Evolutionary conservation across 2,329 filamentous ascomycete genomes (phyloP).

Genomic region (Cladosporium austrohemisphaericum): DNA sequence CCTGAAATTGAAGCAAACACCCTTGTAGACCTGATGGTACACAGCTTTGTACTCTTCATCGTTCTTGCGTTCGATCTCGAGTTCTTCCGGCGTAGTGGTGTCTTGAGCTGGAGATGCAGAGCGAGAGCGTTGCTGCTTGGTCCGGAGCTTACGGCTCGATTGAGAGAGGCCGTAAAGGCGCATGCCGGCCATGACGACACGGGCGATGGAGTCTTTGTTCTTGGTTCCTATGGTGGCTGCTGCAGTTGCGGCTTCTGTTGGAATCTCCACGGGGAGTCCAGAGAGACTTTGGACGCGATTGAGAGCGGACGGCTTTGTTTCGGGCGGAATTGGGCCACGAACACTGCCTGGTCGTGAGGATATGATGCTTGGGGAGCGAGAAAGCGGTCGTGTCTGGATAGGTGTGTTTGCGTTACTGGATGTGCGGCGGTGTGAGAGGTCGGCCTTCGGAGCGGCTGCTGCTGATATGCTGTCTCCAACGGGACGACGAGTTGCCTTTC

Average conservation of each 20-base stretch:
- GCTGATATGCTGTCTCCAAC: conserved; percentile 44
- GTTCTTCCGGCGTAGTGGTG: conserved; percentile 20
- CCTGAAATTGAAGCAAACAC: conserved; percentile 46
- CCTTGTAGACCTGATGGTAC: conserved; percentile 51
- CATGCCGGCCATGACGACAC: conserved; percentile 53
- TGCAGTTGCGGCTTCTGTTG: not conserved
- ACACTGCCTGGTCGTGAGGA: conserved; percentile 22
- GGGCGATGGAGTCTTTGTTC: conserved; percentile 49
- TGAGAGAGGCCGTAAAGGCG: conserved; percentile 49
- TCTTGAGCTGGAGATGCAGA: conserved; percentile 20
- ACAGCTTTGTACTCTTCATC: conserved; percentile 52
- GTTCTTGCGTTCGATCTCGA: conserved; percentile 27
- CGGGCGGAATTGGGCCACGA: conserved; percentile 19
- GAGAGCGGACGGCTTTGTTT: conserved; percentile 23
- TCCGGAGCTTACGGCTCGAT: conserved; percentile 32
- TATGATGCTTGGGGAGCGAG: conserved; percentile 30
- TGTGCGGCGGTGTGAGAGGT: conserved; percentile 32
- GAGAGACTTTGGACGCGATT: conserved; percentile 26
- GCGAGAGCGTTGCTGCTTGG: conserved; percentile 18
- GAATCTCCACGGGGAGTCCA: not conserved
- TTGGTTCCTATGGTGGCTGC: conserved; percentile 23
- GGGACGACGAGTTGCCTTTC: conserved; percentile 39
- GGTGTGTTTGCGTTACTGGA: conserved; percentile 22
- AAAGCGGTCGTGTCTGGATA: conserved; percentile 26
- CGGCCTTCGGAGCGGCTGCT: conserved; percentile 35